phyloP scores from a whole-genome alignment of 75 land plant genomes.

The Cryptomeria japonica region DNA sequence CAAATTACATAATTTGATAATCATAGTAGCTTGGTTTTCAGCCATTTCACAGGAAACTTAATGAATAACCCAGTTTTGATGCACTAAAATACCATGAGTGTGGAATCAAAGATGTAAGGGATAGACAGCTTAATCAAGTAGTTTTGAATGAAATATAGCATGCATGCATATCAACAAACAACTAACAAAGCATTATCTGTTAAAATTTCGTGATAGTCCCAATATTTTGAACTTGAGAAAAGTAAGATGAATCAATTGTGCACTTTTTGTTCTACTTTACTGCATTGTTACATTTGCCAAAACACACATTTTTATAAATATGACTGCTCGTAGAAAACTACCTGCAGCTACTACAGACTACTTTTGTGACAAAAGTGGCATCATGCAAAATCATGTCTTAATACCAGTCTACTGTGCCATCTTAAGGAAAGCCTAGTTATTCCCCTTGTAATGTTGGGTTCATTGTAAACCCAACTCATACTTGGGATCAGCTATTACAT shows the following conservation, averaged over 20 bases:
- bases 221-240: neutral
- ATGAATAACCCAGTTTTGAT: neutral
- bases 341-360: neutral
- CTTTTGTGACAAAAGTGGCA: neutral
- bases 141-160: neutral
- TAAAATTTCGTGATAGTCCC: neutral
- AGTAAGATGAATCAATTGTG: neutral
- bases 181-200: neutral
- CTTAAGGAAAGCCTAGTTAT: neutral
- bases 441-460: neutral
- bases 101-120: neutral
- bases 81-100: neutral
- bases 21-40: neutral
- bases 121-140: neutral
- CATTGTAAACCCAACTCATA: conserved; percentile 33
- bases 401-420: neutral
- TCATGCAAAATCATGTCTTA: neutral
- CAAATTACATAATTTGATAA: neutral
- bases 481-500: conserved; percentile 87
- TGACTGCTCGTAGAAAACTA: neutral
- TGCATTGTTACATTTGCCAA: neutral
- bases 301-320: neutral
- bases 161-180: neutral
- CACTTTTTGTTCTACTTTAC: neutral
- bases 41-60: neutral